A percentile compares a stretch with the other conserved stretches of the same genome.
These are phyloP conservation scores for Kodamaea sp. DNA, from an alignment of 1,139 yeast genomes.

Conservation along the genomic window DNA sequence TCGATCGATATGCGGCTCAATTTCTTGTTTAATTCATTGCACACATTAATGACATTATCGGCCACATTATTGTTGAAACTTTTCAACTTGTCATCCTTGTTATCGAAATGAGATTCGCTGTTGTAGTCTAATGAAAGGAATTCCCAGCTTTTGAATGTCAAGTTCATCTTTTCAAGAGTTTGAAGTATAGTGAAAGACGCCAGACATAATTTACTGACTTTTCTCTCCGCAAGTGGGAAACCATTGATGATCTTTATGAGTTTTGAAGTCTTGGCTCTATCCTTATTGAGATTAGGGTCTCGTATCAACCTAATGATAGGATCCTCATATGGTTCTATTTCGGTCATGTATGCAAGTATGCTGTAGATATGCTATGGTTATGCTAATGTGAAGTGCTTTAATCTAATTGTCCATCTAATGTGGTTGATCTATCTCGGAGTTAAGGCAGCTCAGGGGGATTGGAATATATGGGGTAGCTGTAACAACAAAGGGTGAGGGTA, in stretches of 20 bases:
- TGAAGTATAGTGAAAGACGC: slow-evolving; percentile 49
- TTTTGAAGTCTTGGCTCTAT: slow-evolving; percentile 42
- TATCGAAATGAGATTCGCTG: slow-evolving; percentile 41
- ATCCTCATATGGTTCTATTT: slow-evolving; percentile 37
- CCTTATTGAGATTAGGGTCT: slow-evolving; percentile 52
- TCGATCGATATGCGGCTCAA: slow-evolving; percentile 45
- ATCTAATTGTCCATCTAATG: too few relatives aligned
- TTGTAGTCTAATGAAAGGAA: slow-evolving; percentile 56
- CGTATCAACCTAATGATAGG: slow-evolving; percentile 49
- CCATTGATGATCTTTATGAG: slow-evolving; percentile 44
- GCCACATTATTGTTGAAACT: slow-evolving; percentile 51
- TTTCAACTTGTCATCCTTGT: slow-evolving; percentile 31
- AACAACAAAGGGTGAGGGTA: too few relatives aligned
- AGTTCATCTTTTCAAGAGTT: slow-evolving; percentile 51
- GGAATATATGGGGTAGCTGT: too few relatives aligned
- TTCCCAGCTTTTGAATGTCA: slow-evolving; percentile 55
- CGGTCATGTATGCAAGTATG: slow-evolving; percentile 5
- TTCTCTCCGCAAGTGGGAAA: slow-evolving; percentile 45
- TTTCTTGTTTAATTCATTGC: slow-evolving; percentile 47
- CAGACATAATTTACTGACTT: slow-evolving; percentile 53
- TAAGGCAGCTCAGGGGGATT: too few relatives aligned
- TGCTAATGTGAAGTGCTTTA: too few relatives aligned
- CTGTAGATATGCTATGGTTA: too few relatives aligned
- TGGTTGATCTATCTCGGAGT: too few relatives aligned
- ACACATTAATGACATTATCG: slow-evolving; percentile 47